These are phyloP conservation scores for Stephania japonica DNA, from an alignment of 164 flowering plant genomes.

Conservation along the genomic window DNA sequence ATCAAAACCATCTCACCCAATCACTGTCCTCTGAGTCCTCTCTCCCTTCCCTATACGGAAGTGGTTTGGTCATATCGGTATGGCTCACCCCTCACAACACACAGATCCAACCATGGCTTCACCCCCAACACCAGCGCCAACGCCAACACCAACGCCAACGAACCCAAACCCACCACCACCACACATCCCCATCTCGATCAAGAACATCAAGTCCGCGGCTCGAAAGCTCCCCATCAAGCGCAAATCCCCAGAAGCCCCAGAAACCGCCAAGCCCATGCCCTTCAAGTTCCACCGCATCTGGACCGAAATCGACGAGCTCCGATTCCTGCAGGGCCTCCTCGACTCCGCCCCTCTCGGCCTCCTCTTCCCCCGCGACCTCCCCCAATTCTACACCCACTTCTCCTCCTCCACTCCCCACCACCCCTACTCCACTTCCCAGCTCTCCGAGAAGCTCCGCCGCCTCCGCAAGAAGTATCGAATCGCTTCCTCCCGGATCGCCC, in stretches of 20 bases:
- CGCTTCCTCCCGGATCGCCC: conserved; percentile 34
- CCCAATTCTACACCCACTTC: conserved; percentile 44
- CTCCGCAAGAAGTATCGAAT: conserved; percentile 56
- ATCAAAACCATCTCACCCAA: too few relatives aligned
- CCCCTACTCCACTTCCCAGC: conserved; percentile 61
- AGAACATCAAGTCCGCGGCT: conserved; percentile 30
- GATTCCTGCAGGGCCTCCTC: conserved; percentile 56
- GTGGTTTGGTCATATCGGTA: too few relatives aligned
- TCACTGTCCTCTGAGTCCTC: neutral
- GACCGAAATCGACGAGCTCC: conserved; percentile 60
- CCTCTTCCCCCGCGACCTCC: conserved; percentile 50
- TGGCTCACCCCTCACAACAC: neutral
- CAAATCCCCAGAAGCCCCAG: conserved; percentile 30
- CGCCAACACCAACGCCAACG: conserved; percentile 23
- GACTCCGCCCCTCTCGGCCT: conserved; percentile 31
- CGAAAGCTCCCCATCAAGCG: conserved; percentile 63
- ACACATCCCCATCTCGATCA: conserved; percentile 12
- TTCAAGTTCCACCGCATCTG: conserved; percentile 65
- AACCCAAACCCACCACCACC: conserved; percentile 13
- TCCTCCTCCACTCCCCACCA: conserved; percentile 42
- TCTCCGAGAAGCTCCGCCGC: conserved; percentile 63
- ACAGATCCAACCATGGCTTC: neutral
- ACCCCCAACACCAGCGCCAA: neutral
- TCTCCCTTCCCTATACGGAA: too few relatives aligned
- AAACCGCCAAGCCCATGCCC: conserved; percentile 31